These are phyloP conservation scores for Penicillium sp. DNA, from an alignment of 2,329 filamentous ascomycete genomes.

Conservation along the genomic window DNA sequence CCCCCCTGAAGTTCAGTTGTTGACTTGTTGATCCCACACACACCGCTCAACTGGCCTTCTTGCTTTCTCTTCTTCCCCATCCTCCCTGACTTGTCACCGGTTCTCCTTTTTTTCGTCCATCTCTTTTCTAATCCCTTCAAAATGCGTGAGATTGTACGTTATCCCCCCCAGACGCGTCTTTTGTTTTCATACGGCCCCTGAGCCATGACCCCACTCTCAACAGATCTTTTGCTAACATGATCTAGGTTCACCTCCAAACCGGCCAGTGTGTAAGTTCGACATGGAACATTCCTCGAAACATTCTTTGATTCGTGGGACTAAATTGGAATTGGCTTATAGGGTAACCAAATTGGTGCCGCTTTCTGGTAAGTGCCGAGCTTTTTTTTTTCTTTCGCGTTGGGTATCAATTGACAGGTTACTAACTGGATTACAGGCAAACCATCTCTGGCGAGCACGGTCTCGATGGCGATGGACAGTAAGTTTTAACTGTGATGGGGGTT, in stretches of 20 bases:
- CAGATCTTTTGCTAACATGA: conserved; percentile 41
- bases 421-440: conserved; percentile 62
- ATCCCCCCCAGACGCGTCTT: conserved; percentile 38
- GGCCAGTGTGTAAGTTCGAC: conserved; percentile 86
- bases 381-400: conserved; percentile 5
- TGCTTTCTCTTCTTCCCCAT: conserved; percentile 27
- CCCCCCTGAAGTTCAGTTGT: conserved; percentile 28
- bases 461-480: conserved; percentile 62
- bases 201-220: conserved; percentile 34
- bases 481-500: background rate
- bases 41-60: conserved; percentile 32
- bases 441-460: conserved; percentile 93
- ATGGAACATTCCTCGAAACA: conserved; percentile 6
- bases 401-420: conserved; percentile 35
- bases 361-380: conserved; percentile 71
- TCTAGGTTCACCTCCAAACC: conserved; percentile 98
- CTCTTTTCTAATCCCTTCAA: conserved; percentile 16
- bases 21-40: conserved; percentile 34
- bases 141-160: conserved; percentile 72
- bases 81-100: conserved; percentile 24
- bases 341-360: conserved; percentile 99
- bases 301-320: conserved; percentile 22
- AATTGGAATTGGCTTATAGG: conserved; percentile 56
- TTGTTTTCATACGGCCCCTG: conserved; percentile 32
- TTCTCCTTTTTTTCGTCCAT: conserved; percentile 17